Base-by-base conservation (phyloP, 768 basidiomycete species). In the Podaxis mareebaensis region DNA sequence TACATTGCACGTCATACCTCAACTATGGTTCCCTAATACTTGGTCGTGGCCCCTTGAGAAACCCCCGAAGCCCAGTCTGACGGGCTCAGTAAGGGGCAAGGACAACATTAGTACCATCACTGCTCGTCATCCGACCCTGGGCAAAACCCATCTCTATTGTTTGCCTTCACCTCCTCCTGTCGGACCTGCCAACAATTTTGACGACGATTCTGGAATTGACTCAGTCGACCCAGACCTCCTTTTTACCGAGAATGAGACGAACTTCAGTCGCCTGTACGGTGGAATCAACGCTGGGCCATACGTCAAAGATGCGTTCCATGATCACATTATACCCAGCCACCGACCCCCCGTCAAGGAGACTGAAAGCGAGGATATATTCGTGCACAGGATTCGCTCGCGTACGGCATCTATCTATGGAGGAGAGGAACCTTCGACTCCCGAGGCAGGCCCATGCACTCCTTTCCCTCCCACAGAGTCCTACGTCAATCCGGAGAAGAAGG, bases 161-260 rank as follows among this genome's bases (percentile, higher is more conserved):
- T 84, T 96, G 57, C 91, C 95, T 5, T 95, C 92, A 26, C 97
- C 97, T 10, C 92, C 94, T 1, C 93, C 97, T 1, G 92, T 95
- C 44, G 86, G 88, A 13, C 86, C 89, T 3, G 77, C 85, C 39
- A 91, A 88, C 58, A 80, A 84, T 63, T 85, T 86, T 58, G 79
- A 82, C 65, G 82, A 82, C 22, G 85, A 90, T 66, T 85, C 86
- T 22, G 86, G 86, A 13, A 80, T 82, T 39, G 90, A 90, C 48
- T 82, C 85, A 33, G 83, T 94, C 20, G 85, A 91, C 48, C 96
- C 97, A 0, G 88, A 92, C 8, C 79, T 99, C 39, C 75, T 99
- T 17, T 99, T 99, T 75, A 96, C 95, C 13, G 96, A 98, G 70
- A 99, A 99, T 75, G 93, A 99, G 72, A 97, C 96, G 65, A 99